phyloP scores from a whole-genome alignment of 2,329 filamentous ascomycete species.

The Colletotrichum spaethianum region DNA sequence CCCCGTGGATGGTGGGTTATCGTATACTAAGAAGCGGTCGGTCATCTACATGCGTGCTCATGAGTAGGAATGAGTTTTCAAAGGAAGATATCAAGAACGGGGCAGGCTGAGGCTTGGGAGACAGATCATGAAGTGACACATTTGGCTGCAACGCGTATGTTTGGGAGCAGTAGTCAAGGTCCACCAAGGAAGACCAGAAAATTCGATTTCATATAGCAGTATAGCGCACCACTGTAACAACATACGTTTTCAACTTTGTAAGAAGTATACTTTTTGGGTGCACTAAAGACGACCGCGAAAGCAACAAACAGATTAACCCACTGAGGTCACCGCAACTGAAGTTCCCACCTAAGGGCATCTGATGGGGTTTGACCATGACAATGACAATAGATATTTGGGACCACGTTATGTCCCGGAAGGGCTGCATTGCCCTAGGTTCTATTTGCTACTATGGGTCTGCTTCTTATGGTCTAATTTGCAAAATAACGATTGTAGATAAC shows the following conservation, averaged over 20 bases:
- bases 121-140: not conserved
- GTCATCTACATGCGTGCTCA: not conserved
- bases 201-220: not conserved
- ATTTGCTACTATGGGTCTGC: not conserved
- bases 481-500: too few species aligned
- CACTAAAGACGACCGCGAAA: too few species aligned
- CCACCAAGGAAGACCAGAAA: not conserved
- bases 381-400: too few species aligned
- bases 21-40: too few species aligned
- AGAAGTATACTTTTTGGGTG: not conserved
- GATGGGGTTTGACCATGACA: too few species aligned
- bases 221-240: not conserved
- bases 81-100: not conserved
- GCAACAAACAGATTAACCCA: too few species aligned
- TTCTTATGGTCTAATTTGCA: too few species aligned
- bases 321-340: too few species aligned
- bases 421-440: too few species aligned
- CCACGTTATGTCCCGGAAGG: too few species aligned
- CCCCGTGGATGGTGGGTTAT: not conserved
- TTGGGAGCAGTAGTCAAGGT: not conserved
- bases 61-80: rapidly evolving
- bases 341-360: too few species aligned
- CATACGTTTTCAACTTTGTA: not conserved
- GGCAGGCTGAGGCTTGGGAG: not conserved
- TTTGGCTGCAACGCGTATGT: not conserved